These are phyloP conservation scores for Begonia masoniana DNA, from an alignment of 306 rosid genomes.

Conservation along the genomic window DNA sequence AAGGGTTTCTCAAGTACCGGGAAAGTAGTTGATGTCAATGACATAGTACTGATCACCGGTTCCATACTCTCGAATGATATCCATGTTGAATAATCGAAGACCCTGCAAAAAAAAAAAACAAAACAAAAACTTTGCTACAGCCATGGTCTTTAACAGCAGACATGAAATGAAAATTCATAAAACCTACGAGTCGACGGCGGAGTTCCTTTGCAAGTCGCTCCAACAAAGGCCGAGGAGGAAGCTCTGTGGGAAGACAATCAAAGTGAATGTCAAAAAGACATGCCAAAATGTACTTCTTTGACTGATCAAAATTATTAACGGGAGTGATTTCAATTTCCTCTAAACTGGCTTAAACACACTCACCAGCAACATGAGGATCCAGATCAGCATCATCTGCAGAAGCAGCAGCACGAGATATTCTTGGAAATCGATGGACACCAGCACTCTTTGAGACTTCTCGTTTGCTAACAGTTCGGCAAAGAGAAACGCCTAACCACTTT, in stretches of 20 bases:
- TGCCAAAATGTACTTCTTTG: slow-evolving; percentile 4
- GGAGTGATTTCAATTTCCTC: background rate
- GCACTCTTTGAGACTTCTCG: slow-evolving; percentile 60
- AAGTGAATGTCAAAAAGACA: slow-evolving; percentile 8
- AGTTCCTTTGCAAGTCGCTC: slow-evolving; percentile 87
- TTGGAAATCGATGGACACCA: slow-evolving; percentile 61
- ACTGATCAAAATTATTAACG: slow-evolving; percentile 21
- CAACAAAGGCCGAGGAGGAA: slow-evolving; percentile 81
- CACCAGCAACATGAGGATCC: slow-evolving; percentile 76
- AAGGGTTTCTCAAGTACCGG: slow-evolving; percentile 32
- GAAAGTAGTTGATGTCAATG: slow-evolving; percentile 91
- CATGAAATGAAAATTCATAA: slow-evolving; percentile 3
- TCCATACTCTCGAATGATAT: slow-evolving; percentile 72
- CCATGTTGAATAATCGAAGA: slow-evolving; percentile 78
- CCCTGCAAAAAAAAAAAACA: slow-evolving; percentile 36
- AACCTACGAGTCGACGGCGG: slow-evolving; percentile 55
- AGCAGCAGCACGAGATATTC: slow-evolving; percentile 95
- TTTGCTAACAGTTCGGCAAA: slow-evolving; percentile 64
- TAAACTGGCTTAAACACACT: slow-evolving; percentile 12
- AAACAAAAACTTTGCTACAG: too few species aligned
- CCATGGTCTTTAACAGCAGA: background rate
- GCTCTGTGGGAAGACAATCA: slow-evolving; percentile 46
- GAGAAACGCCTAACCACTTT: slow-evolving; percentile 91
- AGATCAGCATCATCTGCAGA: slow-evolving; percentile 93
- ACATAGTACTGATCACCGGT: slow-evolving; percentile 58